Conservation (phyloP, 257 asterid genomes). For the Jaltomata sinuosa region DNA sequence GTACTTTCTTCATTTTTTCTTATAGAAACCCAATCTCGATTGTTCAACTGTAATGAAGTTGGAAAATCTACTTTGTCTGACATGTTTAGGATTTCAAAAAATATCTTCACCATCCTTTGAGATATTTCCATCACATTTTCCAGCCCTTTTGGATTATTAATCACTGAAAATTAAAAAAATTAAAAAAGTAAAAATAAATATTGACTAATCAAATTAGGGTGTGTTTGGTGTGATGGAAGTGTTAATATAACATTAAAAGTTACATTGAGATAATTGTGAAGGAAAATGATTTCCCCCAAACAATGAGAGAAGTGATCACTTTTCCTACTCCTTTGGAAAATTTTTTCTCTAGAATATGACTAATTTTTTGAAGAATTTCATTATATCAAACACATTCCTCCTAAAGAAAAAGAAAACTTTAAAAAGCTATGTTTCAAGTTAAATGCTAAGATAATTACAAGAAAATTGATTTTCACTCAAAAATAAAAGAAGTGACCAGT, state of each 20-base stretch:
- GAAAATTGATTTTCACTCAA: neutral
- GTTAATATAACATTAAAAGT: neutral
- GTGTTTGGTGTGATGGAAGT: neutral
- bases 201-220: too few species aligned
- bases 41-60: conserved; percentile 15
- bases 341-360: neutral
- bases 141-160: conserved; percentile 30
- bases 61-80: conserved; percentile 32
- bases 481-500: neutral
- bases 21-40: conserved; percentile 40
- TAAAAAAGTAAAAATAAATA: neutral
- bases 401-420: neutral
- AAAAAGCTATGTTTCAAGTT: neutral
- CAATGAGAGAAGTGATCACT: neutral
- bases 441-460: neutral
- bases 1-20: conserved; percentile 23
- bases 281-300: neutral
- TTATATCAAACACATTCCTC: neutral
- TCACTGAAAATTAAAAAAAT: conserved; percentile 17
- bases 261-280: neutral
- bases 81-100: conserved; percentile 41
- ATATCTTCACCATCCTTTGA: conserved; percentile 54
- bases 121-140: conserved; percentile 46
- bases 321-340: neutral
- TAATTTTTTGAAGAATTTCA: neutral